These are phyloP conservation scores for Talaromyces sp. DNA, from an alignment of 2,329 filamentous ascomycete species.

Conservation along the genomic window DNA sequence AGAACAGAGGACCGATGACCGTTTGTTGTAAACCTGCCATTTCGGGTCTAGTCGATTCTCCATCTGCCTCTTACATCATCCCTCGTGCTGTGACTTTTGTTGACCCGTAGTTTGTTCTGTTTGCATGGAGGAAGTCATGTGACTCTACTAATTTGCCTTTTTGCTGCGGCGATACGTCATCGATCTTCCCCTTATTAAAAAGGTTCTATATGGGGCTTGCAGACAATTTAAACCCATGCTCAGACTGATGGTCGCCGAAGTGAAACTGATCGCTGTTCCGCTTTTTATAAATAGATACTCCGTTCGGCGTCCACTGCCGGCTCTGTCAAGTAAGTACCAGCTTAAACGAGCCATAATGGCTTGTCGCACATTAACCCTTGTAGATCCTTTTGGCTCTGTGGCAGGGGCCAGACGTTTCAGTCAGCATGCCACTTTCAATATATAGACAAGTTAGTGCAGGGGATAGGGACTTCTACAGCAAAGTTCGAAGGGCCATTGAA, in stretches of 20 bases:
- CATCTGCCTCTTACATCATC: slow-evolving; percentile 2
- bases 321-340: background rate
- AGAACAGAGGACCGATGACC: background rate
- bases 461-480: background rate
- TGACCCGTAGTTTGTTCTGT: background rate
- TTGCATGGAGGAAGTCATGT: background rate
- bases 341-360: background rate
- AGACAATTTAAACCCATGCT: background rate
- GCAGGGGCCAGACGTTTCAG: slow-evolving; percentile 1
- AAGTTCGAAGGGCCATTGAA: background rate
- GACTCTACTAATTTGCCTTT: background rate
- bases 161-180: background rate
- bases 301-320: background rate
- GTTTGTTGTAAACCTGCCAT: background rate
- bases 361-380: slow-evolving; percentile 1
- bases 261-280: background rate
- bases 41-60: background rate
- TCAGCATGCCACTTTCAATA: background rate
- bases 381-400: slow-evolving; percentile 2
- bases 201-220: background rate
- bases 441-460: background rate
- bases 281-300: background rate
- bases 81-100: background rate
- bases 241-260: background rate
- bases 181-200: background rate